Percentiles rank a stretch among this genome's conserved stretches.
Conservation (phyloP, 2,329 filamentous ascomycete genomes). For the Fusarium sp. region DNA sequence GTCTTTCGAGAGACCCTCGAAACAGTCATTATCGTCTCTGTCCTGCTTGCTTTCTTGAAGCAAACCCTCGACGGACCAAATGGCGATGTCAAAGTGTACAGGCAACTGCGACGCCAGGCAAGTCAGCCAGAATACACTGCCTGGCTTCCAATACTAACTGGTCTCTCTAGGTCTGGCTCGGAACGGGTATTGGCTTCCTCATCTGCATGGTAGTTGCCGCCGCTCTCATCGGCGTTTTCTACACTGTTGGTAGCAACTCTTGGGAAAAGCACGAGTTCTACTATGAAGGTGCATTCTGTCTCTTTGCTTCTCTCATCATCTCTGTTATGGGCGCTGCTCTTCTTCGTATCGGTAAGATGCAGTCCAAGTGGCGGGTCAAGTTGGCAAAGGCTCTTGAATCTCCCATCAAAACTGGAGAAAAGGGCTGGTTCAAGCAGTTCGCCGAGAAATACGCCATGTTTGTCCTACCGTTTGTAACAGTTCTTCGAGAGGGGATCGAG, state of each 20-base stretch:
- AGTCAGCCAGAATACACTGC: neutral
- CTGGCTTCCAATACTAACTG: neutral
- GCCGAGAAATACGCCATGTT: conserved; percentile 88
- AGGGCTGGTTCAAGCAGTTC: conserved; percentile 67
- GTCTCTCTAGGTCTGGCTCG: conserved; percentile 65
- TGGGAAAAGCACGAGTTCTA: conserved; percentile 78
- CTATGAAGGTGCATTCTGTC: conserved; percentile 82
- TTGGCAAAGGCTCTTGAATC: conserved; percentile 75
- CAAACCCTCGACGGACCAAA: conserved; percentile 76
- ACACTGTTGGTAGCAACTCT: conserved; percentile 71
- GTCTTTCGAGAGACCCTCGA: conserved; percentile 88
- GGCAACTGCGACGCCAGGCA: conserved; percentile 74
- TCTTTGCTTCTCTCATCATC: conserved; percentile 83
- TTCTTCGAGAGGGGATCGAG: conserved; percentile 87
- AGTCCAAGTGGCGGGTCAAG: conserved; percentile 89
- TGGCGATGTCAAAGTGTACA: conserved; percentile 71
- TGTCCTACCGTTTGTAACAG: conserved; percentile 84
- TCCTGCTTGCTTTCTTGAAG: conserved; percentile 87
- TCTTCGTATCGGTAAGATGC: conserved; percentile 83
- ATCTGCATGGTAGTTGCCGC: conserved; percentile 74
- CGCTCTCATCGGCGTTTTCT: conserved; percentile 78
- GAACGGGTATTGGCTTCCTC: conserved; percentile 69
- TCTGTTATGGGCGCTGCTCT: conserved; percentile 83
- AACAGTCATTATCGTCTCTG: conserved; percentile 85
- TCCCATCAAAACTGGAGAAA: conserved; percentile 56